Evolutionary conservation across 176 grass and related monocot genomes (phyloP).

Genomic region (Ananas comosus): DNA sequence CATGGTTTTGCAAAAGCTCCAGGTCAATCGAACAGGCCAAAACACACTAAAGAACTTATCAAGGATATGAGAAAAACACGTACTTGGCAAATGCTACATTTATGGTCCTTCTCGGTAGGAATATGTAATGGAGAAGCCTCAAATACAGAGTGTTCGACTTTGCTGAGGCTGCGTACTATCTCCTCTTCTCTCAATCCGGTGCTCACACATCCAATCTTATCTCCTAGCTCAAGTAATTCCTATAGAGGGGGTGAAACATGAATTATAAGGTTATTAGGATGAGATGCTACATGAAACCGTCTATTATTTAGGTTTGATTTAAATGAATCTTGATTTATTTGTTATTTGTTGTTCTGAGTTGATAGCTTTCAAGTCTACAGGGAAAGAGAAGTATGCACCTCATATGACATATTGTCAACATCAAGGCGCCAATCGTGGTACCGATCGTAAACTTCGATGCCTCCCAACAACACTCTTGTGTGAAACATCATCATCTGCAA

Average conservation of each 20-base stretch:
- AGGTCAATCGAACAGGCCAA: not conserved
- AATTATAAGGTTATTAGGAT: not conserved
- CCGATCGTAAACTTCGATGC: slow-evolving; percentile 61
- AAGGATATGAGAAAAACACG: not conserved
- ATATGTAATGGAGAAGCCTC: slow-evolving; percentile 36
- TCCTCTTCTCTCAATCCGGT: slow-evolving; percentile 79
- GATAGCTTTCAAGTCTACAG: too few species aligned
- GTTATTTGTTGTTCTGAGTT: too few species aligned
- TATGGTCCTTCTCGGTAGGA: slow-evolving; percentile 40
- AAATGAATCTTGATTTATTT: too few species aligned
- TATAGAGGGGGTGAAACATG: slow-evolving; percentile 18
- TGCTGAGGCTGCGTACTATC: slow-evolving; percentile 40
- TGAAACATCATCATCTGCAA: slow-evolving; percentile 87
- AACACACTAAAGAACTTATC: not conserved
- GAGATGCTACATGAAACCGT: not conserved
- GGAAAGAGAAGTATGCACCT: slow-evolving; percentile 28
- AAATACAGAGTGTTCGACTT: slow-evolving; percentile 44
- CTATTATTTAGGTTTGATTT: too few species aligned
- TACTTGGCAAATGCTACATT: slow-evolving; percentile 89
- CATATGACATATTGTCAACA: slow-evolving; percentile 93
- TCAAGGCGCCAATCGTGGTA: slow-evolving; percentile 84
- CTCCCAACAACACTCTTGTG: slow-evolving; percentile 53
- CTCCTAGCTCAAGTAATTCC: slow-evolving; percentile 75
- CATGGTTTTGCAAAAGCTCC: not conserved
- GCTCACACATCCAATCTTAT: slow-evolving; percentile 81